Evolutionary conservation across 257 asterid species (phyloP).

Genomic region (Echites panduratus): DNA sequence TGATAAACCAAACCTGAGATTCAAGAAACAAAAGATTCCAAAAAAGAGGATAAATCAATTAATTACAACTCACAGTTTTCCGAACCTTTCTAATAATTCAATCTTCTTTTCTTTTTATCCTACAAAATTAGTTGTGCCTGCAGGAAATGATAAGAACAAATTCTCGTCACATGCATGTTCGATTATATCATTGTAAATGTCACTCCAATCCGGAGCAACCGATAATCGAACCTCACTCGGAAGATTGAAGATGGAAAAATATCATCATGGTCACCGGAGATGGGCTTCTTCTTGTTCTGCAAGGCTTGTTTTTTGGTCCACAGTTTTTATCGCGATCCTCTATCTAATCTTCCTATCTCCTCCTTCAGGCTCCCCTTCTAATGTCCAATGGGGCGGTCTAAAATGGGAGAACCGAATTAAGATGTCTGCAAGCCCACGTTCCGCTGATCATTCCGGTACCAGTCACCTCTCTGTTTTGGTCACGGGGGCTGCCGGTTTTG

Average conservation of each 20-base stretch:
- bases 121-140: background rate
- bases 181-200: background rate
- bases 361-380: conserved; percentile 16
- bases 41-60: background rate
- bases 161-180: background rate
- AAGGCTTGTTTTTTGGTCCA: conserved; percentile 33
- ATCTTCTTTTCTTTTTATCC: too few species aligned
- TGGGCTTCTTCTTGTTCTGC: conserved; percentile 22
- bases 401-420: conserved; percentile 26
- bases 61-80: background rate
- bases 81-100: background rate
- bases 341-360: conserved; percentile 33
- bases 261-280: conserved; percentile 23
- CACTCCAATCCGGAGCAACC: background rate
- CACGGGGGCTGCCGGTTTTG: conserved; percentile 48
- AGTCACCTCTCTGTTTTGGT: conserved; percentile 26
- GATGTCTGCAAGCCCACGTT: conserved; percentile 21
- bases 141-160: background rate
- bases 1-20: conserved; percentile 2
- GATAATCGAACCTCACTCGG: background rate
- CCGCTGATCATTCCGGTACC: background rate
- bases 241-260: conserved; percentile 28
- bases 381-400: conserved; percentile 23
- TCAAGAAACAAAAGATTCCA: conserved; percentile 15
- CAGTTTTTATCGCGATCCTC: conserved; percentile 24